Evolutionary conservation across 2,329 filamentous ascomycete species (phyloP), one percentile per base, ranked within the genome.

Genomic region (Fusarium nelsonii): DNA sequence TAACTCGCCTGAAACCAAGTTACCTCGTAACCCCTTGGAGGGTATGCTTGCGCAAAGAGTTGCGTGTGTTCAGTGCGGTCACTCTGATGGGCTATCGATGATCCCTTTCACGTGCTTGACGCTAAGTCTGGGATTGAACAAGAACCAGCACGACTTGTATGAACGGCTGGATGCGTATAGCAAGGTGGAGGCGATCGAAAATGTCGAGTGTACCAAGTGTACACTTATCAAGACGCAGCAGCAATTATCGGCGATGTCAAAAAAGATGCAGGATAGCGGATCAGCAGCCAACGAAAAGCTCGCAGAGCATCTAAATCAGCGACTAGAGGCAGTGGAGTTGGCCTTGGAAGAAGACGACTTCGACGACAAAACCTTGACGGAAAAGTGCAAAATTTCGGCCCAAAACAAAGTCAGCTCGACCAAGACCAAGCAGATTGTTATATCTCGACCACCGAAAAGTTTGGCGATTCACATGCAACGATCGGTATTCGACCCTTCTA

Each of bases 31-130:
- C 71, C 96, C 96, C 0, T 82, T 98, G 3, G 94, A 98, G 77
- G 96, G 96, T 0, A 82, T 97, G 20, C 85, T 94, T 10, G 95
- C 94, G 2, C 95, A 98, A 79, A 87, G 94, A 39, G 94, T 98
- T 2, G 92, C 92, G 0, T 99, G 96, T 78, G 90, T 92, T 57
- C 84, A 85, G 45, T 99, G 96, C 76, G 93, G 93, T 9, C 91
- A 92, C 79, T 94, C 93, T 0, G 94, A 97, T 73, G 94, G 94
- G 2, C 84, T 97, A 15, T 94, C 92, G 2, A 88, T 98, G 81
- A 97, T 93, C 20, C 93, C 94, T 0, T 98, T 98, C 84, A 97
- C 96, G 76, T 97, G 94, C 75, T 82, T 98, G 46, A 97, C 95
- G 0, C 87, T 98, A 1, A 93, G 91, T 36, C 87, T 98, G 3